Evolutionary conservation across 1,284 basidiomycete species (phyloP).

Genomic region (Naganishia sp.): DNA sequence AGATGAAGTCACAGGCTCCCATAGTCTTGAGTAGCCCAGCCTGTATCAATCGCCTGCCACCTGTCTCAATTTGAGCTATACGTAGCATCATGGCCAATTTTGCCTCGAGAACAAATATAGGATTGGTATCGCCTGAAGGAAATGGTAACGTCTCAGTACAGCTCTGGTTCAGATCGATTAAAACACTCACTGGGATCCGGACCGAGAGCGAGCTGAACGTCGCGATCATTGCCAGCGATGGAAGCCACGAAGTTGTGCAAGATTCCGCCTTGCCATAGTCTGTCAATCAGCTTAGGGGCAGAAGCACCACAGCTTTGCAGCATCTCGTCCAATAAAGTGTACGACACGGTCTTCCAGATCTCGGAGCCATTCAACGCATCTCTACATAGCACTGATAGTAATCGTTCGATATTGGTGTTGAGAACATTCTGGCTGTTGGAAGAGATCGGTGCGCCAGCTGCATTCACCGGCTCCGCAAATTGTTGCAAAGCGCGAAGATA

Average conservation of each 20-base stretch:
- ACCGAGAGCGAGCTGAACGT: constrained; percentile 27
- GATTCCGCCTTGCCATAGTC: constrained; percentile 27
- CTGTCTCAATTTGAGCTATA: constrained; percentile 25
- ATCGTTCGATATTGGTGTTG: constrained; percentile 27
- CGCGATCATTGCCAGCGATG: constrained; percentile 24
- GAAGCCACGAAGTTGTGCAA: constrained; percentile 30
- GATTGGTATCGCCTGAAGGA: constrained; percentile 24
- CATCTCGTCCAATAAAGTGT: constrained; percentile 30
- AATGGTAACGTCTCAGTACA: neutral
- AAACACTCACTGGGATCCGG: constrained; percentile 29
- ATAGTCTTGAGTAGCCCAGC: constrained; percentile 30
- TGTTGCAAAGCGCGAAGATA: constrained; percentile 12
- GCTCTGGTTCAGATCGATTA: neutral
- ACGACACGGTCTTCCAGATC: constrained; percentile 33
- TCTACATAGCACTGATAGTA: constrained; percentile 27
- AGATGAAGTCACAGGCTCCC: constrained; percentile 23
- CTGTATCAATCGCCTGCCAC: constrained; percentile 27
- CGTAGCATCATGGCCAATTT: constrained; percentile 30
- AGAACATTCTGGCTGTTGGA: constrained; percentile 15
- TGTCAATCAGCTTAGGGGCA: constrained; percentile 15
- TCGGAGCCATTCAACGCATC: constrained; percentile 32
- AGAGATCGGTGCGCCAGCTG: neutral
- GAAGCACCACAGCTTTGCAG: constrained; percentile 10
- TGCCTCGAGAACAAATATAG: constrained; percentile 32
- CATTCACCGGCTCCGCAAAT: neutral